Evolutionary conservation across 176 grass and related monocot genomes (phyloP).

Genomic region (Chrysopogon serrulatus): DNA sequence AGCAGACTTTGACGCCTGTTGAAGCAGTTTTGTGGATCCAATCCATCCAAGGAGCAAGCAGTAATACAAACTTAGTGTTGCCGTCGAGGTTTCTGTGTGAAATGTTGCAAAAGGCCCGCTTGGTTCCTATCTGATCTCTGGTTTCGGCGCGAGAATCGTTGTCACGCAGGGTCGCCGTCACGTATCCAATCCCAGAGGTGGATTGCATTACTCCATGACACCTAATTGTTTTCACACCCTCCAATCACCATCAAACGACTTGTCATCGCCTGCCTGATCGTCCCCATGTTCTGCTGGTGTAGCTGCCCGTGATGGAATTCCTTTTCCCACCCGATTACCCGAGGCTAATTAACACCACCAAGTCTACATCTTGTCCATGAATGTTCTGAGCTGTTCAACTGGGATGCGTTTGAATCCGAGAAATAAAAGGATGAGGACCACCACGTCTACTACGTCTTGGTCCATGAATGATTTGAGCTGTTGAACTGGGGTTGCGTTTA

Average conservation of each 20-base stretch:
- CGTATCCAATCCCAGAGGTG: background rate
- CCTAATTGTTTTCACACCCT: background rate
- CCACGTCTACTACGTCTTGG: too few species aligned
- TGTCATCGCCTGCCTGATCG: background rate
- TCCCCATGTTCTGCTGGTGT: background rate
- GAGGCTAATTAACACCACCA: too few species aligned
- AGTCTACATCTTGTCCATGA: background rate
- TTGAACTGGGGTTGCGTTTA: too few species aligned
- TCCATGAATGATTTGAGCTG: too few species aligned
- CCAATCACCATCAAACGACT: background rate
- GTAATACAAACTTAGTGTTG: background rate
- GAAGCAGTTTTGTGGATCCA: background rate
- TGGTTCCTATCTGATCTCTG: background rate
- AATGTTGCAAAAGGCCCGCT: background rate
- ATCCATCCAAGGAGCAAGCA: background rate
- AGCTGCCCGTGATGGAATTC: background rate
- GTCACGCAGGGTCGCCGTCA: background rate
- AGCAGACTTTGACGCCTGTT: background rate
- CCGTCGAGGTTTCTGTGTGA: background rate
- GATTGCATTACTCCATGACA: background rate
- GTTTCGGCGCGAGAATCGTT: background rate
- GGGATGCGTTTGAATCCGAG: background rate
- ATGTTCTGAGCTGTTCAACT: background rate
- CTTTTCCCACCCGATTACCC: background rate
- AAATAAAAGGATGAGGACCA: too few species aligned